phyloP scores from a whole-genome alignment of 495 filamentous ascomycete species.

The Penicillium salamii region DNA sequence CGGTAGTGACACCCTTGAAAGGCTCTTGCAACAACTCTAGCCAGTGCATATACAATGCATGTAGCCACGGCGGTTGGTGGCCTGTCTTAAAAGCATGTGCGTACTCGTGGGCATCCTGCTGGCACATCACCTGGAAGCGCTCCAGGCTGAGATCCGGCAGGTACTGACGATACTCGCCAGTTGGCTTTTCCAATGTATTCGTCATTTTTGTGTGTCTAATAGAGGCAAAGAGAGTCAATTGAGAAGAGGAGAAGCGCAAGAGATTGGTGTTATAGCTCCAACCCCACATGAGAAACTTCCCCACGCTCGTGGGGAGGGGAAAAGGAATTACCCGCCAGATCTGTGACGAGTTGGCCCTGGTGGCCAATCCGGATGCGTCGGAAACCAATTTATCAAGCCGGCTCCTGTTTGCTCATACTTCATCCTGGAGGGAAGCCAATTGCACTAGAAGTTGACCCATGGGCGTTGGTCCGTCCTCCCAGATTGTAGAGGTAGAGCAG shows the following conservation, averaged over 20 bases:
- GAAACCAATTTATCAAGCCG: conserved; percentile 16
- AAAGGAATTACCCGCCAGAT: conserved; percentile 21
- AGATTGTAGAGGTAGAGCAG: too few species aligned
- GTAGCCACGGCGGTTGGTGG: conserved; percentile 64
- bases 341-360: conserved; percentile 4
- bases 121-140: conserved; percentile 61
- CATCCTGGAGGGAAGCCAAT: too few species aligned
- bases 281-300: conserved; percentile 23
- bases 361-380: conserved; percentile 13
- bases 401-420: too few species aligned
- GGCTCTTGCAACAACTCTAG: conserved; percentile 62
- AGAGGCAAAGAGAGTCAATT: neutral
- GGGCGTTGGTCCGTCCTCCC: too few species aligned
- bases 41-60: conserved; percentile 66
- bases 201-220: conserved; percentile 4
- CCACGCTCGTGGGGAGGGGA: conserved; percentile 28
- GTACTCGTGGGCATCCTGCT: conserved; percentile 63
- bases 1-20: conserved; percentile 67
- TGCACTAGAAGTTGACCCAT: too few species aligned
- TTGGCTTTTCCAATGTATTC: conserved; percentile 22
- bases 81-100: conserved; percentile 57
- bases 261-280: conserved; percentile 11
- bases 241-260: neutral
- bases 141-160: conserved; percentile 58
- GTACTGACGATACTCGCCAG: conserved; percentile 53